Percentiles rank a stretch among this genome's conserved stretches.
These are phyloP conservation scores for Neocatenulostroma microsporum DNA, from an alignment of 2,329 filamentous ascomycete genomes.

Conservation along the genomic window DNA sequence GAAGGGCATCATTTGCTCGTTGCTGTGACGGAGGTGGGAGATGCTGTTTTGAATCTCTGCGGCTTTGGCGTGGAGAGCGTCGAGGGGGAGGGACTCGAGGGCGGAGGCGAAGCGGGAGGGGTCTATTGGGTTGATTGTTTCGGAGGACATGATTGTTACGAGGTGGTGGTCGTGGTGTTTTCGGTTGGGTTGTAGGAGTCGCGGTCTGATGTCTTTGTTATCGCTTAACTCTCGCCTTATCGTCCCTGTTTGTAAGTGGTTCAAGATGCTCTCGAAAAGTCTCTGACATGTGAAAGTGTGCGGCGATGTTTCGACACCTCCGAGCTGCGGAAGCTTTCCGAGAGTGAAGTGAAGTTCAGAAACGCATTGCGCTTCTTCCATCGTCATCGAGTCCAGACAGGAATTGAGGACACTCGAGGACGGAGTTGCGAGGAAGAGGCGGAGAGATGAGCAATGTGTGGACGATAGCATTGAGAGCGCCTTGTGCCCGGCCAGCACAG, in stretches of 20 bases:
- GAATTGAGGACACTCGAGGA: no score
- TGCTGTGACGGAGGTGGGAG: conserved; percentile 64
- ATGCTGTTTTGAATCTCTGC: conserved; percentile 69
- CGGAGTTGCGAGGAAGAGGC: no score
- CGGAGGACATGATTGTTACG: conserved; percentile 15
- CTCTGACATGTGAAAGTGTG: conserved; percentile 7
- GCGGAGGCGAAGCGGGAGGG: conserved; percentile 42
- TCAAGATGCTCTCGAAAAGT: background rate
- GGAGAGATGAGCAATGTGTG: conserved; percentile 28
- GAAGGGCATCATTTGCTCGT: conserved; percentile 63
- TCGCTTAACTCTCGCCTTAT: background rate
- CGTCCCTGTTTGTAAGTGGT: background rate
- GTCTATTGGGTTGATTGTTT: conserved; percentile 22
- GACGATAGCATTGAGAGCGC: conserved; percentile 23
- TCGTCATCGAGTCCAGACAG: no score
- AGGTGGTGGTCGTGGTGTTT: background rate
- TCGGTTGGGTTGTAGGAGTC: background rate
- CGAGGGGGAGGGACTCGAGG: conserved; percentile 57
- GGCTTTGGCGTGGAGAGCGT: conserved; percentile 63
- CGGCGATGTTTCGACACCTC: conserved; percentile 18
- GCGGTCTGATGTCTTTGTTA: background rate
- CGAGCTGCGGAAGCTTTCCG: conserved; percentile 9
- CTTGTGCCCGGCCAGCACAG: conserved; percentile 14
- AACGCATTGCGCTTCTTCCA: no score
- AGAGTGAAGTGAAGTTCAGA: conserved; percentile 9